These are phyloP conservation scores for Mucor irregularis DNA, from an alignment of 371 early-diverging fungal species.

Conservation along the genomic window DNA sequence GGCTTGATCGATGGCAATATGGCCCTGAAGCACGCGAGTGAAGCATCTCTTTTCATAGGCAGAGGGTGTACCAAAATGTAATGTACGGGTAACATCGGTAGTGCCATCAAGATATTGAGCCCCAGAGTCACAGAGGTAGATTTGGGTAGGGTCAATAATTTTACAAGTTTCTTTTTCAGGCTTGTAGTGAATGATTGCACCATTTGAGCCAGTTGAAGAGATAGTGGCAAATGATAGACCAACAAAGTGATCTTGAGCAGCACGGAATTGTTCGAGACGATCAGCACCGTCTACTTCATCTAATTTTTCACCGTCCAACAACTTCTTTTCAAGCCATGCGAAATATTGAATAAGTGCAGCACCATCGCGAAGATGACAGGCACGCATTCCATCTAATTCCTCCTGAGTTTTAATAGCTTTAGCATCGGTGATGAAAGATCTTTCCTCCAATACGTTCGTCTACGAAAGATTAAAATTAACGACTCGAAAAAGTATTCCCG, in stretches of 20 bases:
- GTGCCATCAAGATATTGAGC: conserved; percentile 99
- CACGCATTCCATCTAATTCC: conserved; percentile 95
- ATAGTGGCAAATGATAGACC: conserved; percentile 98
- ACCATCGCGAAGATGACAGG: conserved; percentile 94
- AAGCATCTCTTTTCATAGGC: conserved; percentile 89
- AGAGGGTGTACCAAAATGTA: conserved; percentile 90
- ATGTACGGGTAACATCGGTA: conserved; percentile 98
- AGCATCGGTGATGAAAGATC: conserved; percentile 74
- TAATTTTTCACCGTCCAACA: conserved; percentile 60
- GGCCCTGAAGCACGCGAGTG: conserved; percentile 98
- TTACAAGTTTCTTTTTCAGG: conserved; percentile 77
- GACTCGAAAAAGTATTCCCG: not conserved
- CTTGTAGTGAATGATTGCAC: conserved; percentile 98
- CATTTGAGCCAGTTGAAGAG: conserved; percentile 94
- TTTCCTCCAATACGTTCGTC: conserved; percentile 50
- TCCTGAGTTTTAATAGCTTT: conserved; percentile 95
- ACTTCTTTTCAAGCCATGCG: conserved; percentile 93
- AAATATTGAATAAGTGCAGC: conserved; percentile 92
- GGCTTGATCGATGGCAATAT: conserved; percentile 87
- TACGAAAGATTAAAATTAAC: conserved; percentile 47
- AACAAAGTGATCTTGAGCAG: conserved; percentile 72
- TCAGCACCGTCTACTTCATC: conserved; percentile 83
- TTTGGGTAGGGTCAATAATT: conserved; percentile 55
- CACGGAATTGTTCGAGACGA: conserved; percentile 72
- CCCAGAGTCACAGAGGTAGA: conserved; percentile 98